Evolutionary conservation across 495 filamentous ascomycete genomes (phyloP), one percentile per base, ranked within the genome.

Genomic region (Talaromyces ruber): DNA sequence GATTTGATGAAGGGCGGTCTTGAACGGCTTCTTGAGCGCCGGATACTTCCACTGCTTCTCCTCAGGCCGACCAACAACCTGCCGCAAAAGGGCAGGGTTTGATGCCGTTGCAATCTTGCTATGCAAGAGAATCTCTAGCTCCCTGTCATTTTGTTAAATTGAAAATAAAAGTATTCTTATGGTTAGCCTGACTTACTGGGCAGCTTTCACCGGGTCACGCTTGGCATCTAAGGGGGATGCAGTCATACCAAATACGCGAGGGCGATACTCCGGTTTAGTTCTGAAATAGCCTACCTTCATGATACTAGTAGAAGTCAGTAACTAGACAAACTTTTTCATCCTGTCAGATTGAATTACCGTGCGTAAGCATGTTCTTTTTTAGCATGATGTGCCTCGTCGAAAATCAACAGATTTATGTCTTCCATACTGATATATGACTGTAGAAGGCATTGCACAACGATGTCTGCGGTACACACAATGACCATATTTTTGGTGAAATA

Each of bases 331-430:
- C 39, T 12, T 24, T 24, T 29, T 21, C 4, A 47, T 47, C n/a
- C 7, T 21, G 21, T 47, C 16, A 24, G 8, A 6, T 26, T 7
- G 50, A 18, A 60, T 65, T 32, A 81, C 81, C 90, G 81, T 25
- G 94, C 93, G 71, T 96, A 98, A 0, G 91, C 80, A 68, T 98
- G 95, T 58, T 91, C 88, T 67, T 95, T 97, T 71, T 98, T 98
- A 2, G 95, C 87, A 69, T 98, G 94, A 67, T 98, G 94, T 5
- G 93, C 94, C 75, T 98, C 94, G 65, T 98, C 94, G 67, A 98
- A 98, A 58, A 97, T 88, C 22, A 98, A 74, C 6, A 98, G 80
- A 69, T 95, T 98, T 72, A 98, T 90, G 64, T 88, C 82, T 24
- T 85, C 76, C 75, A 98, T 97, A 9, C 72, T 85, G 55, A 98